Evolutionary conservation across 306 rosid genomes (phyloP), one percentile per base, ranked within the genome.

Genomic region (Corylus americana): DNA sequence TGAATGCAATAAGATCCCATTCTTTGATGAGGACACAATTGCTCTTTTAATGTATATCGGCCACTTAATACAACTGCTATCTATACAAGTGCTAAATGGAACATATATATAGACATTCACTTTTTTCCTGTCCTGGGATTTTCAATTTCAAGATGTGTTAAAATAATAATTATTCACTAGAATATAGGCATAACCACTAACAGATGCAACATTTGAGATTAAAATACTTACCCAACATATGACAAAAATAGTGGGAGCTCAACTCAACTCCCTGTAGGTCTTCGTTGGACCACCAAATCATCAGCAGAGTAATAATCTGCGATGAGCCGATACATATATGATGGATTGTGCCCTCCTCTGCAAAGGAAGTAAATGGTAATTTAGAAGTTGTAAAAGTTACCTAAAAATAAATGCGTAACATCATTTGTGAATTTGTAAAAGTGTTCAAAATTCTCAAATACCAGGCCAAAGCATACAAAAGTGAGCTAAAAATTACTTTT

Each of bases 311-410:
- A 95, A 81, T 93, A 95, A 76, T 95, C 99, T 22, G 98, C 94
- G 10, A 95, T 93, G 37, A 95, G 99, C 84, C 97, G 92, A 84
- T 95, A 93, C 99, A 95, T 85, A 81, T 95, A 95, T 58, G 99
- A 93, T 39, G 99, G 89, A 81, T 91, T 95, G 80, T 95, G 97
- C 83, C 99, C 99, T 79, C 99, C 99, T 44, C 99, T 95, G 92
- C 37, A 27, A 89, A 83, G 77, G 54, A 81, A 79, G 73, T 75
- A 59, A 47, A 11, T 37, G 51, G 74, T 78, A 71, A 85, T 55
- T 78, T 71, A 62, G 70, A 83, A 62, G 67, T 54, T 18, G 42
- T 55, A 81, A 57, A 10, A 55, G 68, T 74, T 66, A 57, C 50
- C 7, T 62, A 8, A 12, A 81, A 76, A 66, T 53, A 74, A 75